These are phyloP conservation scores for Neofusicoccum umdonicola DNA, from an alignment of 2,329 filamentous ascomycete species.

Conservation along the genomic window DNA sequence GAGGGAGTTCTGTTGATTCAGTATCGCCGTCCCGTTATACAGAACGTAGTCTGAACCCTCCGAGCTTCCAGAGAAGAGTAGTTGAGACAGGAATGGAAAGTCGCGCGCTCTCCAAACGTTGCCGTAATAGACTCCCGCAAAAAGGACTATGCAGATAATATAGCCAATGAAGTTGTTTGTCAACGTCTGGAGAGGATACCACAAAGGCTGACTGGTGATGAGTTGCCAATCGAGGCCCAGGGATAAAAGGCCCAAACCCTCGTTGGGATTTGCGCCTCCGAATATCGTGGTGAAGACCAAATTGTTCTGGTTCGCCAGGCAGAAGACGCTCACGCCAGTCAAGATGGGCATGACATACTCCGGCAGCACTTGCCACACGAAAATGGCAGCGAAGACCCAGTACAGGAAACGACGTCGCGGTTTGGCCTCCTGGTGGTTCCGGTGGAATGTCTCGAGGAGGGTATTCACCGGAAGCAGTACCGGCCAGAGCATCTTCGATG, in stretches of 20 bases:
- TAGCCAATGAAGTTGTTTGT: no score
- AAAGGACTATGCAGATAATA: no score
- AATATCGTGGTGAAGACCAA: constrained; percentile 50
- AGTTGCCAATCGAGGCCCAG: constrained; percentile 73
- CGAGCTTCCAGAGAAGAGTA: constrained; percentile 22
- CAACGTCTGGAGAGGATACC: no score
- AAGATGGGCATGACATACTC: not conserved
- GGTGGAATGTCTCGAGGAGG: constrained; percentile 13
- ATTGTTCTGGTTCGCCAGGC: constrained; percentile 27
- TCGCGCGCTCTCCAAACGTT: constrained; percentile 42
- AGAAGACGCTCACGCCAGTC: constrained; percentile 15
- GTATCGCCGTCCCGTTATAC: constrained; percentile 18
- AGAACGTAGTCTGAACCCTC: constrained; percentile 25
- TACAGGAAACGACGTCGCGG: constrained; percentile 29
- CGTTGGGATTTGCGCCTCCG: constrained; percentile 48
- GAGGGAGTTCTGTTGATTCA: constrained; percentile 35
- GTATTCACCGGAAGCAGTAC: constrained; percentile 17
- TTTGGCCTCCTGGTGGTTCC: not conserved
- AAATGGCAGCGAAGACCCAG: constrained; percentile 24
- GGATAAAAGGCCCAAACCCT: constrained; percentile 51
- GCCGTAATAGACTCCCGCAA: constrained; percentile 37
- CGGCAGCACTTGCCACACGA: constrained; percentile 20
- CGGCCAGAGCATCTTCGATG: constrained; percentile 20
- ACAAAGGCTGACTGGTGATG: constrained; percentile 22
- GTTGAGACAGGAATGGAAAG: constrained; percentile 25